Evolutionary conservation across 2,329 filamentous ascomycete genomes (phyloP), one percentile per base, ranked within the genome.

Genomic region (Calycina marina): DNA sequence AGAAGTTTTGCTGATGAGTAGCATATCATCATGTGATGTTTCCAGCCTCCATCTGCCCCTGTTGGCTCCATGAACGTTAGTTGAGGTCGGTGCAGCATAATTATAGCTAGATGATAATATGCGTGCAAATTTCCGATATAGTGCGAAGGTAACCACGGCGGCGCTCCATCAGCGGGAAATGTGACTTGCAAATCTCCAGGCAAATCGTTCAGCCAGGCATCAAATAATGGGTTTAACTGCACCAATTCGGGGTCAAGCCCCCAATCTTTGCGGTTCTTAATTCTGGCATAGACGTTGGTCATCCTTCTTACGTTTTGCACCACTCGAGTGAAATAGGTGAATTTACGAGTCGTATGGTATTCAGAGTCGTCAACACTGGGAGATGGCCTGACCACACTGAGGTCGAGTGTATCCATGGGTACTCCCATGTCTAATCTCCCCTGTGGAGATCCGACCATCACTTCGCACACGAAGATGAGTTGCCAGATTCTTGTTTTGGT

Each of bases 391-490:
- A 72, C 72, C 15, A 83, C 60, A 25, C 65, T 67, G 42, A 86
- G 74, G 48, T 93, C 81, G 11, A 94, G 73, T 0, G 79, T 75
- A 12, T 84, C 75, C 15, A 75, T 61, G 28, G 77, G 69, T 5
- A 93, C 77, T 2, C 78, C 67, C 36, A 88, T 71, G 53, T 93
- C 84, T 29, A 72, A 76, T 17, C 83, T 81, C 8, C 82, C 77
- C 73, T 96, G 86, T 3, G 88, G 83, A 13, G 80, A 85, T 35
- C 88, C 88, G 45, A 94, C 77, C 81, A 96, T 93, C 25, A 86
- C 68, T 56, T 96, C 88, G 40, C 84, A 77, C 14, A 83, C 64
- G 50, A 93, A 80, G 6, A 93, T 69, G 2, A 76, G 77, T 53
- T 94, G 86, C 88, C 88, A 96, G 18, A 94, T 72, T 28, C 88